These are phyloP conservation scores for Miscanthus sacchariflorus DNA, from an alignment of 202 grass and related monocot species.

Conservation along the genomic window DNA sequence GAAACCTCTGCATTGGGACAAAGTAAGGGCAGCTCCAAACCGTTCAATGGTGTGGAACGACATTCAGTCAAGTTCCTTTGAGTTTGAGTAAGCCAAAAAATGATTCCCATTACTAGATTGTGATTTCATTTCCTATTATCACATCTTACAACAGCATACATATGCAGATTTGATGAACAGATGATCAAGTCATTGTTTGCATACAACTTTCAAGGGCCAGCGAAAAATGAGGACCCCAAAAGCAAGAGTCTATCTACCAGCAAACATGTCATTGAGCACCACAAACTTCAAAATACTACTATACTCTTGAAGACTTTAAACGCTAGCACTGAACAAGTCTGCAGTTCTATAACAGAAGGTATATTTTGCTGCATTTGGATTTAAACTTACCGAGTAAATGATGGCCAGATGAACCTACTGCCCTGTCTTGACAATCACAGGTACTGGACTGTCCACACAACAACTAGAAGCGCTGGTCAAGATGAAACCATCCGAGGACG, in stretches of 20 bases:
- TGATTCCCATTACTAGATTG: slow-evolving; percentile 7
- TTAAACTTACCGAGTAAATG: background rate
- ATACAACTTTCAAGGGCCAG: slow-evolving; percentile 63
- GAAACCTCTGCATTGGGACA: slow-evolving; percentile 82
- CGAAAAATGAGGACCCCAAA: slow-evolving; percentile 50
- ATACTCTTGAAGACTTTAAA: slow-evolving; percentile 82
- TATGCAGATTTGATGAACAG: slow-evolving; percentile 72
- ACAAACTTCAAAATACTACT: slow-evolving; percentile 76
- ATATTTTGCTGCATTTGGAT: background rate
- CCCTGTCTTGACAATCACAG: slow-evolving; percentile 33
- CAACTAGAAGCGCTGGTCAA: slow-evolving; percentile 73
- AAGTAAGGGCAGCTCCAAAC: slow-evolving; percentile 72
- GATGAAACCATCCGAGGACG: slow-evolving; percentile 75
- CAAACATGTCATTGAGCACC: slow-evolving; percentile 74
- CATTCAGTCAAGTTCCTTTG: slow-evolving; percentile 75
- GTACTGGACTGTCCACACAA: slow-evolving; percentile 61
- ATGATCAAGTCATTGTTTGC: slow-evolving; percentile 71
- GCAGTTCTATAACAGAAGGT: slow-evolving; percentile 59
- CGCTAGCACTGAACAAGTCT: slow-evolving; percentile 58
- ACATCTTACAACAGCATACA: slow-evolving; percentile 29
- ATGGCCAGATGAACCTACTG: slow-evolving; percentile 1
- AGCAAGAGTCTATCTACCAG: slow-evolving; percentile 46
- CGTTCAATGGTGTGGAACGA: slow-evolving; percentile 81
- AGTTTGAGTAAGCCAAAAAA: slow-evolving; percentile 51
- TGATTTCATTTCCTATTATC: slow-evolving; percentile 1